Evolutionary conservation across 2,329 filamentous ascomycete genomes (phyloP).

Genomic region (Colletotrichum sidae): DNA sequence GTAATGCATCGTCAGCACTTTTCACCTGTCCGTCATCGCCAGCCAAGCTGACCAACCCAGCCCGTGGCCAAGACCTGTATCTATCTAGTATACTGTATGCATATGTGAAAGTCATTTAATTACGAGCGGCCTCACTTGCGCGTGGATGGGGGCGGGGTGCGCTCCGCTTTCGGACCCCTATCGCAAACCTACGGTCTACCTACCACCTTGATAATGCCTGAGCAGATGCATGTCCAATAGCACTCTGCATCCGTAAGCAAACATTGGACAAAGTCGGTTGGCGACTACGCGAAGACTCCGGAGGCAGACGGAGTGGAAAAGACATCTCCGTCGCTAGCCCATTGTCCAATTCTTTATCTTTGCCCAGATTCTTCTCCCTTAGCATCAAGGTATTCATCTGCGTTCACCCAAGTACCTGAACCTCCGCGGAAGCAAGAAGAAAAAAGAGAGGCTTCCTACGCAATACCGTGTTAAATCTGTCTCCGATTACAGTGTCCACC

Average conservation of each 20-base stretch:
- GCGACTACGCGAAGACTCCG: neutral
- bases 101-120: neutral
- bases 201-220: too few relatives aligned
- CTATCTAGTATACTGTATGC: neutral
- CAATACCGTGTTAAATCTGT: slow-evolving; percentile 25
- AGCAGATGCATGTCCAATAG: too few relatives aligned
- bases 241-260: slow-evolving; percentile 17
- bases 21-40: neutral
- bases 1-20: slow-evolving; percentile 28
- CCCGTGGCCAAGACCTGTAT: neutral
- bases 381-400: too few relatives aligned
- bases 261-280: slow-evolving; percentile 16
- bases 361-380: neutral
- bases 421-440: slow-evolving; percentile 9
- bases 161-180: slow-evolving; percentile 36
- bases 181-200: neutral
- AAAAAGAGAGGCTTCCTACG: slow-evolving; percentile 11
- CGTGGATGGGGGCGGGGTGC: slow-evolving; percentile 19
- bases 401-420: neutral
- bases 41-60: neutral
- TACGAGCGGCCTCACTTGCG: neutral
- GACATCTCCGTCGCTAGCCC: slow-evolving; percentile 14
- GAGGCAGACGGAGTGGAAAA: neutral
- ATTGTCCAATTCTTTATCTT: slow-evolving; percentile 1
- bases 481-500: slow-evolving; percentile 30